Conservation (phyloP, 2,329 filamentous ascomycete genomes). For the Claviceps sp. region DNA sequence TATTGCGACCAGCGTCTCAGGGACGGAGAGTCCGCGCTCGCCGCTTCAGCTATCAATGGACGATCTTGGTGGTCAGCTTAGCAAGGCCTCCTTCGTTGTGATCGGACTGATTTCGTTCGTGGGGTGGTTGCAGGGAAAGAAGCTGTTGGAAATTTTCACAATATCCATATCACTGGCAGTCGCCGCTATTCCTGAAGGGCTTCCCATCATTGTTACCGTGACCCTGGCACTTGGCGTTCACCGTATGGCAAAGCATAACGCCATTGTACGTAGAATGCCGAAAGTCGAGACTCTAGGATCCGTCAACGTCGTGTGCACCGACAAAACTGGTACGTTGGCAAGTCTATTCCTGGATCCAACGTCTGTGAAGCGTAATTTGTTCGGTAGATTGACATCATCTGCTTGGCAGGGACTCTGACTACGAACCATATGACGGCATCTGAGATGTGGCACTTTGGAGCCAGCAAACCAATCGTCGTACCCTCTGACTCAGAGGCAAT, state of each 20-base stretch:
- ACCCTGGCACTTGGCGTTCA: conserved; percentile 89
- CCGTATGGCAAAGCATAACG: conserved; percentile 88
- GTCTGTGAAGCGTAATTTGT: not conserved
- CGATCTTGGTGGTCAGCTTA: conserved; percentile 86
- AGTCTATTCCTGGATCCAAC: not conserved
- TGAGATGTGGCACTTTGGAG: conserved; percentile 90
- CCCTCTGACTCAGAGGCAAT: conserved; percentile 40
- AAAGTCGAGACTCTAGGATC: conserved; percentile 95
- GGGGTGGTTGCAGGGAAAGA: conserved; percentile 80
- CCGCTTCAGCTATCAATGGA: conserved; percentile 96
- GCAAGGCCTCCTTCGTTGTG: conserved; percentile 90
- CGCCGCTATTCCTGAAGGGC: conserved; percentile 86
- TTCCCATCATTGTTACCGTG: conserved; percentile 97
- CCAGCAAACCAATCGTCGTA: conserved; percentile 36
- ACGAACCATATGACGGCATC: conserved; percentile 98
- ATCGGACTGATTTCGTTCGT: conserved; percentile 88
- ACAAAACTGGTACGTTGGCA: conserved; percentile 63
- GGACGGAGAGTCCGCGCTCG: conserved; percentile 89
- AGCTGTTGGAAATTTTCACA: conserved; percentile 86
- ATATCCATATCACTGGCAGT: conserved; percentile 95
- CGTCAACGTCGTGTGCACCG: conserved; percentile 98
- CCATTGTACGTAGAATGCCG: conserved; percentile 88
- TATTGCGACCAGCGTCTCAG: conserved; percentile 85
- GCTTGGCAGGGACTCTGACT: conserved; percentile 60
- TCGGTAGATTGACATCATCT: not conserved